phyloP scores from a whole-genome alignment of 306 rosid species.

The Lablab purpureus region DNA sequence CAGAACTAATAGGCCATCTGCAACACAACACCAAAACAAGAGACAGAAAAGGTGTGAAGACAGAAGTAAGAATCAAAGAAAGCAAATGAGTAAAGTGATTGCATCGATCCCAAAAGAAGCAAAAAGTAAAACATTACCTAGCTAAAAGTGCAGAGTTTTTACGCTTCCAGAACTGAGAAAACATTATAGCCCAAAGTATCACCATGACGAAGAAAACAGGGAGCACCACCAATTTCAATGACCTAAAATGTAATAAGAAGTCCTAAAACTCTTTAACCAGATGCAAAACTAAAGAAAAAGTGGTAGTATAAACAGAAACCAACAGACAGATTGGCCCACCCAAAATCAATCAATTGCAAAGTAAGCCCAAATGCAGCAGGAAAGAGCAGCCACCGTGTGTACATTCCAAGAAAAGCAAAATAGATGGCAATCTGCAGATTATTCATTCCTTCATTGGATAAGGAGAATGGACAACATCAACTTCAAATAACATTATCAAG shows the following conservation, averaged over 20 bases:
- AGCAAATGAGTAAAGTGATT: slow-evolving; percentile 6
- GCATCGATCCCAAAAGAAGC: slow-evolving; percentile 14
- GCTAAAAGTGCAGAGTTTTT: slow-evolving; percentile 90
- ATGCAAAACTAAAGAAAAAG: slow-evolving; percentile 35
- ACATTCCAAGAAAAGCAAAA: slow-evolving; percentile 98
- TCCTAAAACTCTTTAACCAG: slow-evolving; percentile 34
- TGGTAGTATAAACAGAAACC: slow-evolving; percentile 18
- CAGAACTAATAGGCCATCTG: slow-evolving; percentile 85
- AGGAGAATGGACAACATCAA: slow-evolving; percentile 35
- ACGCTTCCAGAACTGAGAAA: slow-evolving; percentile 97
- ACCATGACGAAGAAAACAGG: slow-evolving; percentile 80
- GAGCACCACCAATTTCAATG: slow-evolving; percentile 72
- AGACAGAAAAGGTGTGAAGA: slow-evolving; percentile 22
- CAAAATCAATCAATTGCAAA: slow-evolving; percentile 77
- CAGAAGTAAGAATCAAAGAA: slow-evolving; percentile 8
- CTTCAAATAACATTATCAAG: slow-evolving; percentile 15
- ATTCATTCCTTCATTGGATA: slow-evolving; percentile 41
- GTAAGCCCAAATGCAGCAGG: slow-evolving; percentile 82
- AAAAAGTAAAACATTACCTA: slow-evolving; percentile 59
- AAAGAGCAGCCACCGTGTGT: slow-evolving; percentile 86
- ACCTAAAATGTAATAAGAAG: slow-evolving; percentile 59
- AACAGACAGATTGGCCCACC: slow-evolving; percentile 60
- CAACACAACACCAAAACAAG: slow-evolving; percentile 40
- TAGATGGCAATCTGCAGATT: slow-evolving; percentile 84
- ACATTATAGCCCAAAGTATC: slow-evolving; percentile 88